phyloP scores from a whole-genome alignment of 1,284 basidiomycete genomes.

The Pseudomicrostroma phylloplanum region DNA sequence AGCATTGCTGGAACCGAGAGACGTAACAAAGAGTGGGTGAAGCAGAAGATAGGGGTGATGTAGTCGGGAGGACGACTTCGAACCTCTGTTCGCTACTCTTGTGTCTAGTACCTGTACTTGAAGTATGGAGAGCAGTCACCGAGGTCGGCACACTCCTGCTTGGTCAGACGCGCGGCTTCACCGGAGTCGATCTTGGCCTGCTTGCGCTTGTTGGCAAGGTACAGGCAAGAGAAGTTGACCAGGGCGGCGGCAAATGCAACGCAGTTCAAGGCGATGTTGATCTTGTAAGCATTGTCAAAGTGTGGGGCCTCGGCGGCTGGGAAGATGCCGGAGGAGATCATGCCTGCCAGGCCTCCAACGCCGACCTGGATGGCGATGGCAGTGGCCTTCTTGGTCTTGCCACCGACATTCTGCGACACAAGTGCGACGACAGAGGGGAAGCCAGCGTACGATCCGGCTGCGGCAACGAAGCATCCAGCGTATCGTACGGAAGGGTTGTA shows the following conservation, averaged over 20 bases:
- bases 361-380: constrained; percentile 35
- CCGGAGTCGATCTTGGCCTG: constrained; percentile 33
- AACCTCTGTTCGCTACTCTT: too few species aligned
- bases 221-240: constrained; percentile 10
- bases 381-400: constrained; percentile 34
- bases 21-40: too few species aligned
- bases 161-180: constrained; percentile 23
- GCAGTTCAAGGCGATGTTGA: constrained; percentile 30
- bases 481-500: constrained; percentile 30
- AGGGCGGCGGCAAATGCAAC: neutral
- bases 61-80: too few species aligned
- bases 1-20: too few species aligned
- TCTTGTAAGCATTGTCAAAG: constrained; percentile 32
- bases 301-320: constrained; percentile 27
- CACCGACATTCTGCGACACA: constrained; percentile 29
- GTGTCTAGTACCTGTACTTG: constrained; percentile 29
- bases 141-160: constrained; percentile 27
- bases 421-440: constrained; percentile 34
- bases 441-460: constrained; percentile 31
- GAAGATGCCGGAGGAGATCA: constrained; percentile 38
- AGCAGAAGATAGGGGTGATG: too few species aligned
- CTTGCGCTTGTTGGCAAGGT: constrained; percentile 28
- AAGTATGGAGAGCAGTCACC: constrained; percentile 39
- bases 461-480: constrained; percentile 35
- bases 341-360: constrained; percentile 33